Evolutionary conservation across 1,284 basidiomycete genomes (phyloP).

Genomic region (Volvariella volvacea): DNA sequence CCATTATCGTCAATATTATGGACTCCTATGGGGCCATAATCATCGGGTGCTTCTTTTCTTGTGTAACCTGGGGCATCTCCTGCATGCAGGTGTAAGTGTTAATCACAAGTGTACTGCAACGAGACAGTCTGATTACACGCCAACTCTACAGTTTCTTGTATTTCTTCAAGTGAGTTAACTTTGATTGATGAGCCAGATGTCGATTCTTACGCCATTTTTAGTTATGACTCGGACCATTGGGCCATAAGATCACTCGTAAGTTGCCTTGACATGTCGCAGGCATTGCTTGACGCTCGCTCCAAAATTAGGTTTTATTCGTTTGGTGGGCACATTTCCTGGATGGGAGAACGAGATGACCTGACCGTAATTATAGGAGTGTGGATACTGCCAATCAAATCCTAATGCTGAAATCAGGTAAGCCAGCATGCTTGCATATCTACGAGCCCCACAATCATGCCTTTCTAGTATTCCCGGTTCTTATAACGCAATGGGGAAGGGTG

Average conservation of each 20-base stretch:
- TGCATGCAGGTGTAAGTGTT: neutral
- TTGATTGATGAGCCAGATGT: no score
- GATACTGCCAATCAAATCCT: constrained; percentile 1
- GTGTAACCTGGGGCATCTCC: neutral
- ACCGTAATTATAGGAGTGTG: neutral
- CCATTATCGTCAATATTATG: neutral
- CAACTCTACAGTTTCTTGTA: neutral
- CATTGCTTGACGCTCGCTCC: neutral
- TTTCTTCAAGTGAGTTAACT: neutral
- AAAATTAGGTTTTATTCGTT: neutral
- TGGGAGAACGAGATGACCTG: no score
- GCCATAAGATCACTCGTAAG: neutral
- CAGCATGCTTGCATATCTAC: no score
- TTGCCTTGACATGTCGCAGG: neutral
- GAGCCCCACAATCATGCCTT: no score
- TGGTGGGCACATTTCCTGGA: neutral
- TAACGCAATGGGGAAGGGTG: neutral
- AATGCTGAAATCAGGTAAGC: neutral
- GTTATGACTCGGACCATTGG: neutral
- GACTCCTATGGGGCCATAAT: neutral
- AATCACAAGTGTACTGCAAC: neutral
- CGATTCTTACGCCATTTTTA: no score
- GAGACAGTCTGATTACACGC: neutral
- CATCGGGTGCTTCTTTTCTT: neutral
- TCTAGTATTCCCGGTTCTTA: neutral